A percentile compares a stretch with the other conserved stretches of the same genome.
Conservation (phyloP, 352 stramenopile species). For the Peronospora tabacina region DNA sequence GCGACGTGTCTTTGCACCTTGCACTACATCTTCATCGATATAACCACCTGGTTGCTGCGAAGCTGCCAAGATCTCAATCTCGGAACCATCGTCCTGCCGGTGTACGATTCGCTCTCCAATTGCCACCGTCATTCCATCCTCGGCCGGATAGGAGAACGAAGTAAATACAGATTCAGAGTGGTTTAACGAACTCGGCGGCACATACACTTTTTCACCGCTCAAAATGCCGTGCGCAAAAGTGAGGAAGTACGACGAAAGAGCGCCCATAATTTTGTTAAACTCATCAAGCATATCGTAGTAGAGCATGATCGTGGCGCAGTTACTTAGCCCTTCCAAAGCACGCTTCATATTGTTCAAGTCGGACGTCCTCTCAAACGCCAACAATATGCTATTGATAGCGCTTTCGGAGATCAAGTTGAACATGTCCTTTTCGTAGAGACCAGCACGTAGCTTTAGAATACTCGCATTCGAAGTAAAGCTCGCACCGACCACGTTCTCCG, state of each 20-base stretch:
- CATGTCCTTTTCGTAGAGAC: constrained; percentile 85
- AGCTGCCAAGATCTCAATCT: constrained; percentile 36
- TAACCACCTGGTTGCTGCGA: constrained; percentile 12
- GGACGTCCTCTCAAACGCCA: constrained; percentile 80
- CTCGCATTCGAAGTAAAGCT: constrained; percentile 84
- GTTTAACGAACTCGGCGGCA: constrained; percentile 44
- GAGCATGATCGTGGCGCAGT: constrained; percentile 79
- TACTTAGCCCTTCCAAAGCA: constrained; percentile 68
- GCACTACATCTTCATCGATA: constrained; percentile 46
- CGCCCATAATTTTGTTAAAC: constrained; percentile 81
- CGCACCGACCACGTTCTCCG: constrained; percentile 78
- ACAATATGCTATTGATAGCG: constrained; percentile 70
- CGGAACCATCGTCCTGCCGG: constrained; percentile 27
- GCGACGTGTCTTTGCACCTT: constrained; percentile 67
- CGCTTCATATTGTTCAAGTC: constrained; percentile 81
- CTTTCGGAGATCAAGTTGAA: constrained; percentile 76
- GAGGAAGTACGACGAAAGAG: constrained; percentile 73
- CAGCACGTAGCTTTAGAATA: constrained; percentile 76
- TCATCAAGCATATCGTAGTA: constrained; percentile 76
- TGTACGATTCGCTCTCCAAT: constrained; percentile 27
- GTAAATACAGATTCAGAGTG: constrained; percentile 5
- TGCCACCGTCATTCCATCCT: constrained; percentile 11
- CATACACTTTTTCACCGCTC: constrained; percentile 76
- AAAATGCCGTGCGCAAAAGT: constrained; percentile 79
- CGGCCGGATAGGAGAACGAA: constrained; percentile 7